Base-by-base conservation (phyloP, 768 basidiomycete genomes). In the Sutorius australiensis region DNA sequence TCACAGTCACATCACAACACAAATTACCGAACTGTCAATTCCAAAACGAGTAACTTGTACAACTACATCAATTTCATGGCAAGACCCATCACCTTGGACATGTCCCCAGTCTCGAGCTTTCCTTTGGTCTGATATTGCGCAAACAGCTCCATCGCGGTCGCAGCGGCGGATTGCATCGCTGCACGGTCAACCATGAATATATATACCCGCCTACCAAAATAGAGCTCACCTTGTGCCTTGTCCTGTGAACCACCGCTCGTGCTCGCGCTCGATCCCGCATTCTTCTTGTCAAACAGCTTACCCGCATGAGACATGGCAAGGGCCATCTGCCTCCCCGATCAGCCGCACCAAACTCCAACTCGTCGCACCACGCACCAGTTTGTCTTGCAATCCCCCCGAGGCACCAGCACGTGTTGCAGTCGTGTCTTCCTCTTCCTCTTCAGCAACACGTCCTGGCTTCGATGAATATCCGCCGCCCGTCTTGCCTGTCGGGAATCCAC, bases 131-230 rank as follows among this genome's bases (percentile, higher is more conserved):
- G 44, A 50, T 67, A 69, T 43, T 69, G 39, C 0, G 37, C 0
- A 12, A 60, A 67, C 10, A 69, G 32, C 43, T 67, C 46, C 67
- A 69, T 69, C 19, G 67, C 69, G 5, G 56, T 63, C 37, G 63
- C 59, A 28, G 67, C 67, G 19, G 67, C 67, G 0, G 69, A 59
- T 48, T 69, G 67, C 67, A 71, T 69, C 21, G 67, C 67, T 69
- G 38, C 3, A 19, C 33, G 38, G 2, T n/a, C 33, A 14, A 48
- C 9, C 21, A n/a, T 45, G 11, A 50, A 28, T 30, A 43, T 31
- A 16, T 17, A 24, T 32, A 27, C 11, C 36, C n/a, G 6, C 4
- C 24, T 24, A 17, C 21, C 32, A 31, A 38, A 30, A 30, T 13
- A 12, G 28, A 13, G 54, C 48, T 10, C 39, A 65, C 67, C 67